These are phyloP conservation scores for Apiotrichum domesticum DNA, from an alignment of 1,284 basidiomycete genomes.

Conservation along the genomic window DNA sequence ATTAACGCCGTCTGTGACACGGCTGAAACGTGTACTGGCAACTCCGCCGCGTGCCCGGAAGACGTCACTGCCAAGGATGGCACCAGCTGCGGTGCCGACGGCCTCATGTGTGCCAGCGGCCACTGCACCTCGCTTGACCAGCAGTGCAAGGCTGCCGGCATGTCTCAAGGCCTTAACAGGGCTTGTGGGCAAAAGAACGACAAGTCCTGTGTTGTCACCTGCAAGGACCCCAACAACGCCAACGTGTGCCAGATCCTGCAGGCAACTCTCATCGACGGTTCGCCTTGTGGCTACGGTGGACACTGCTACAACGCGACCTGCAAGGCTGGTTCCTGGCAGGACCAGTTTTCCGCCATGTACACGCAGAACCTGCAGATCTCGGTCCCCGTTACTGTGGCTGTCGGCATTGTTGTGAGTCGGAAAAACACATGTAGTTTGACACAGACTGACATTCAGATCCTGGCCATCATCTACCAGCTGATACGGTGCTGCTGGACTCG, in stretches of 20 bases:
- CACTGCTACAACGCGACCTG: conserved; percentile 63
- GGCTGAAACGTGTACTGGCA: conserved; percentile 74
- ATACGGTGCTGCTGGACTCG: conserved; percentile 4
- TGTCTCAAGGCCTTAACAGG: conserved; percentile 59
- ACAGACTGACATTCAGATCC: conserved; percentile 1
- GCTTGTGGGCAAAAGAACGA: conserved; percentile 64
- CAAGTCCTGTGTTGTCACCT: conserved; percentile 69
- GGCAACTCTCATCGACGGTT: conserved; percentile 72
- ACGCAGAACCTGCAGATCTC: conserved; percentile 68
- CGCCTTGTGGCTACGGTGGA: conserved; percentile 75
- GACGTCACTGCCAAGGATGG: conserved; percentile 67
- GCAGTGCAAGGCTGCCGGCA: conserved; percentile 75
- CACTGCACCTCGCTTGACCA: conserved; percentile 69
- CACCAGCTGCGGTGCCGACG: conserved; percentile 58
- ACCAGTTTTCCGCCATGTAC: conserved; percentile 64
- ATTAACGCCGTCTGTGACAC: conserved; percentile 66
- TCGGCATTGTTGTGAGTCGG: conserved; percentile 53
- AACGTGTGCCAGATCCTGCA: conserved; percentile 70
- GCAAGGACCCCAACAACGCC: conserved; percentile 59
- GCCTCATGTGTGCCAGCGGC: conserved; percentile 71
- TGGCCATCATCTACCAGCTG: conserved; percentile 16
- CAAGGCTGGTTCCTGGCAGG: conserved; percentile 58
- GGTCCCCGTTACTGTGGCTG: conserved; percentile 71
- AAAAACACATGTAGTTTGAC: not conserved
- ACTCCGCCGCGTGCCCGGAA: conserved; percentile 63